phyloP scores from a whole-genome alignment of 768 basidiomycete species.

The Zangia roseola region DNA sequence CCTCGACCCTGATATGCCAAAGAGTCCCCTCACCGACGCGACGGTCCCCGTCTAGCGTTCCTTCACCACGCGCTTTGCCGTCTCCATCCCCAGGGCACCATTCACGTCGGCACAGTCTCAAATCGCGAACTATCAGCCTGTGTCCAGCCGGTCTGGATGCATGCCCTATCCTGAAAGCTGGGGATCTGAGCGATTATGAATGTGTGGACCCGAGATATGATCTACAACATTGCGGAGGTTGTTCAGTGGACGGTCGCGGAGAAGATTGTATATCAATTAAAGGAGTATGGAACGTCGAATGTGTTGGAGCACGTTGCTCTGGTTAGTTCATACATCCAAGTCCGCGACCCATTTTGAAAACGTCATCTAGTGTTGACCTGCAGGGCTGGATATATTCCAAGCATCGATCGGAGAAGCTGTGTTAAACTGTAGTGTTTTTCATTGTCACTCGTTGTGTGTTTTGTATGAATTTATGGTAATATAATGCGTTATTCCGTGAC shows the following conservation, averaged over 20 bases:
- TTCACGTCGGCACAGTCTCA: slow-evolving; percentile 29
- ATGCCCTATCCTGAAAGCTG: slow-evolving; percentile 50
- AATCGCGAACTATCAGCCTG: slow-evolving; percentile 38
- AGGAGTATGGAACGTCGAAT: slow-evolving; percentile 70
- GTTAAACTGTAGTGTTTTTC: slow-evolving; percentile 8
- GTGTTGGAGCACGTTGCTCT: slow-evolving; percentile 51
- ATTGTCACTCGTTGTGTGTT: neutral
- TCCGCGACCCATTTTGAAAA: neutral
- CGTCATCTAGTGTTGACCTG: slow-evolving; percentile 11
- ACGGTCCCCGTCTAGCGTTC: neutral
- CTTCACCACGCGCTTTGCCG: slow-evolving; percentile 35
- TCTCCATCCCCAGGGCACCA: slow-evolving; percentile 29
- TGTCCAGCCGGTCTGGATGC: slow-evolving; percentile 57
- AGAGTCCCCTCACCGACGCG: slow-evolving; percentile 28
- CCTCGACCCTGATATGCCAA: slow-evolving; percentile 41
- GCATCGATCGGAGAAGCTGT: slow-evolving; percentile 12
- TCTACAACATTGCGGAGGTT: slow-evolving; percentile 76
- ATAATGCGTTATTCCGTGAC: neutral
- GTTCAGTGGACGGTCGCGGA: slow-evolving; percentile 58
- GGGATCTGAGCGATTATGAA: slow-evolving; percentile 47
- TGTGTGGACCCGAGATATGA: slow-evolving; percentile 64
- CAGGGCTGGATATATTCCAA: slow-evolving; percentile 11
- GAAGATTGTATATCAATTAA: slow-evolving; percentile 69
- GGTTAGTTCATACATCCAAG: slow-evolving; percentile 37
- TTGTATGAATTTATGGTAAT: neutral